Base-by-base conservation (phyloP, 2,329 filamentous ascomycete species). In the Thelonectria blattea region DNA sequence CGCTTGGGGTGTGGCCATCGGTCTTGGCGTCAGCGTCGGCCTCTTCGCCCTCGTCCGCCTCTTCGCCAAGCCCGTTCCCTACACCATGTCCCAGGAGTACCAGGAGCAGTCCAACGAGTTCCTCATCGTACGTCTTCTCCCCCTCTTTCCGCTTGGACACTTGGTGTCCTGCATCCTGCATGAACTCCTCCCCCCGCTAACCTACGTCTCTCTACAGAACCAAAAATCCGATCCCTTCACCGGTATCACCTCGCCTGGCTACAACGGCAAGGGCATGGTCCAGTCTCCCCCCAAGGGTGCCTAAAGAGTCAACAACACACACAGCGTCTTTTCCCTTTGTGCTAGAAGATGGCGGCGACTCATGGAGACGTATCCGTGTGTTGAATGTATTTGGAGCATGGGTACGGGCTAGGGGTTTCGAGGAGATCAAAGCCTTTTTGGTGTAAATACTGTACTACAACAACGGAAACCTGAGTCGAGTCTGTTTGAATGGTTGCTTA, bases 51-150 rank as follows among this genome's bases (percentile, higher is more conserved):
- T 79, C 72, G 85, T 91, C 76, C 91, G 93, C 73, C 68, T 85
- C 69, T 89, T 91, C 76, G 92, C 91, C 73, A 85, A 86, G 76
- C 85, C 87, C 62, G 74, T 85, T 65, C 95, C 95, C 69, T 83
- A 84, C 78, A 96, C 94, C 73, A 96, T 99, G 93, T 94, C 84
- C 82, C 91, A 92, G 85, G 95, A 99, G 81, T 98, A 91, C 88
- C 92, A 99, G 83, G 93, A 98, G 84, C 90, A 90, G 71, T 86
- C 89, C 70, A 97, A 99, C 81, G 95, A 97, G 83, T 95, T 91
- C 80, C 85, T 97, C 78, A 93, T 88, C 87, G 94, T 96, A 82
- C 50, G 67, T 61, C 37, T 5, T 47, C 22, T 24, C 22, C 22
- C 22, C 22, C 22, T 6, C 22, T 6, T 24, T 24, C 22, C 22